Evolutionary conservation across 495 filamentous ascomycete species (phyloP).

Genomic region (Hypomontagnella monticulosa): DNA sequence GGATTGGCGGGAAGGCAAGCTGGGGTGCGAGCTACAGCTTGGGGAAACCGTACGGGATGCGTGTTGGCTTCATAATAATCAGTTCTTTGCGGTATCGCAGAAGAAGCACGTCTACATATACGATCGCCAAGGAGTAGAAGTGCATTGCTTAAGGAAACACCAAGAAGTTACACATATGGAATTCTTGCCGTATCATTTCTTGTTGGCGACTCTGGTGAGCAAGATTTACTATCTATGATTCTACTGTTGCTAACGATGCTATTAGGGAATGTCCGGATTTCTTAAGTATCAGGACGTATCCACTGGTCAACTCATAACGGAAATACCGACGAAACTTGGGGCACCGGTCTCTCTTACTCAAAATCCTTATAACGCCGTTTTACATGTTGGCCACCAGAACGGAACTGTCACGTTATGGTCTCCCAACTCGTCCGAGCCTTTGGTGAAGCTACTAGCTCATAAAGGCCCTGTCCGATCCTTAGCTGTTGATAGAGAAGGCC

Average conservation of each 20-base stretch:
- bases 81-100: conserved; percentile 96
- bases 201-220: conserved; percentile 84
- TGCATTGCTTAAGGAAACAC: conserved; percentile 89
- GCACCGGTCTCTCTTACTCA: conserved; percentile 84
- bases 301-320: conserved; percentile 84
- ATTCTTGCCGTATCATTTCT: conserved; percentile 95
- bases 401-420: conserved; percentile 95
- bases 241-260: conserved; percentile 37
- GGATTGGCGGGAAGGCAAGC: conserved; percentile 92
- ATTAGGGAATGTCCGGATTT: conserved; percentile 79
- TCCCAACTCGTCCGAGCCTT: conserved; percentile 84
- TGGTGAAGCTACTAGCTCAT: conserved; percentile 96
- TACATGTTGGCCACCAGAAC: conserved; percentile 93
- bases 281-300: conserved; percentile 96
- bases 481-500: conserved; percentile 86
- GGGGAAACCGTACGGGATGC: conserved; percentile 89
- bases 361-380: conserved; percentile 89
- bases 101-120: conserved; percentile 96
- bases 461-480: conserved; percentile 89
- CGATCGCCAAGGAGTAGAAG: conserved; percentile 84
- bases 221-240: neutral
- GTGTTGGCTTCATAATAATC: conserved; percentile 94
- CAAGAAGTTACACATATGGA: conserved; percentile 94
- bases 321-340: conserved; percentile 83
- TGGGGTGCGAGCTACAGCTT: conserved; percentile 90